Evolutionary conservation across 202 grass and related monocot genomes (phyloP), one percentile per base, ranked within the genome.

Genomic region (Zizania palustris): DNA sequence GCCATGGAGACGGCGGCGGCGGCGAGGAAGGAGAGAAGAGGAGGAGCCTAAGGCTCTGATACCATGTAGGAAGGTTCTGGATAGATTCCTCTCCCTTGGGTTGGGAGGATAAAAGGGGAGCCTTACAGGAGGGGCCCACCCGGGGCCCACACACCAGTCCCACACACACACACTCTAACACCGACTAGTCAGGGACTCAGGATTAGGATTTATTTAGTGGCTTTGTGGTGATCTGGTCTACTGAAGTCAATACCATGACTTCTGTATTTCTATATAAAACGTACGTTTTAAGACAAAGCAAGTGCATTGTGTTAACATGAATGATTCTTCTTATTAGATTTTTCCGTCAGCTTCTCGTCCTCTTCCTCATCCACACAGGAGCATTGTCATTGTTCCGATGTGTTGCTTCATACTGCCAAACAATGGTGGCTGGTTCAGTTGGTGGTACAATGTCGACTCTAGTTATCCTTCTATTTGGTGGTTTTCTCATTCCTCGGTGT

Each of bases 321-420:
- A 43, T 19, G 5, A 60, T 67, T 67, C 45, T 16, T 71, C 42
- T 36, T 41, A 28, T 40, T 18, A 86, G 93, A 72, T 97, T 85
- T 76, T 89, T 93, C 10, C 11, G 75, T 12, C 90, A 97, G 6
- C 72, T 97, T 9, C 78, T 97, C 2, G 5, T 93, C 13, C 77
- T 97, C 16, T 93, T 93, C 58, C 60, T 89, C 11, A 2, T 91
- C 34, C 85, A 97, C 64, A 73, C 62, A 6, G 73, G 63, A 85
- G 58, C 93, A 54, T 45, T 89, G 16, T 93, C 90, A n/a, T 34
- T 85, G 65, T 97, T 82, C 39, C 88, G 88, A 15, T 85, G 76
- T 74, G 33, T 88, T 1, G 90, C 88, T 56, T 85, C 88, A 5
- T 85, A 84, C 12, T 81, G 56, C 54, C 86, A 93, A 85, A 91